Evolutionary conservation across 306 rosid genomes (phyloP).

Genomic region (Argentina anserina): DNA sequence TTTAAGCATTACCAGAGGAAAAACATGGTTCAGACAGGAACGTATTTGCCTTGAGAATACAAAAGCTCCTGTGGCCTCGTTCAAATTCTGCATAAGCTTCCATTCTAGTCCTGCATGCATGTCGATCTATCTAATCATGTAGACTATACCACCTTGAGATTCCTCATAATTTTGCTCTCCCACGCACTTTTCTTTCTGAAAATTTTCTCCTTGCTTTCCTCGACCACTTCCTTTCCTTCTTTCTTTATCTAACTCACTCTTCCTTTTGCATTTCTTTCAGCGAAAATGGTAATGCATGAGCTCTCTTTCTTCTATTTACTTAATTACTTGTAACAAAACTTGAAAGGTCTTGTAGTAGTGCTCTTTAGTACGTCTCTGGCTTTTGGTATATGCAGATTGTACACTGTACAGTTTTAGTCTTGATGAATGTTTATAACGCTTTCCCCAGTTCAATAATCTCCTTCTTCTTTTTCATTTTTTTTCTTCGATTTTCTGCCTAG

Average conservation of each 20-base stretch:
- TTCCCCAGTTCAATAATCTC: background rate
- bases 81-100: conserved; percentile 4
- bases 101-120: conserved; percentile 2
- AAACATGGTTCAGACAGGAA: conserved; percentile 47
- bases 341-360: conserved; percentile 14
- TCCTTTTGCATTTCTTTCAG: conserved; percentile 24
- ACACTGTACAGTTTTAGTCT: background rate
- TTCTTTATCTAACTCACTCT: background rate
- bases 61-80: background rate
- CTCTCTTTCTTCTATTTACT: conserved; percentile 6
- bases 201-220: background rate
- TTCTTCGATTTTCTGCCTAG: background rate
- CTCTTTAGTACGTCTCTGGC: conserved; percentile 31
- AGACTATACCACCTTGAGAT: conserved; percentile 25
- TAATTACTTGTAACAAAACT: background rate
- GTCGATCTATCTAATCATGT: background rate
- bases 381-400: background rate
- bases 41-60: conserved; percentile 13
- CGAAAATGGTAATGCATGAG: conserved; percentile 13
- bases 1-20: conserved; percentile 34
- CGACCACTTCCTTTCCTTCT: background rate
- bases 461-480: background rate
- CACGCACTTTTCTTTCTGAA: conserved; percentile 13
- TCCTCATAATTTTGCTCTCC: conserved; percentile 36
- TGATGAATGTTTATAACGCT: background rate